Evolutionary conservation across 768 basidiomycete species (phyloP).

Genomic region (Kwoniella heveanensis): DNA sequence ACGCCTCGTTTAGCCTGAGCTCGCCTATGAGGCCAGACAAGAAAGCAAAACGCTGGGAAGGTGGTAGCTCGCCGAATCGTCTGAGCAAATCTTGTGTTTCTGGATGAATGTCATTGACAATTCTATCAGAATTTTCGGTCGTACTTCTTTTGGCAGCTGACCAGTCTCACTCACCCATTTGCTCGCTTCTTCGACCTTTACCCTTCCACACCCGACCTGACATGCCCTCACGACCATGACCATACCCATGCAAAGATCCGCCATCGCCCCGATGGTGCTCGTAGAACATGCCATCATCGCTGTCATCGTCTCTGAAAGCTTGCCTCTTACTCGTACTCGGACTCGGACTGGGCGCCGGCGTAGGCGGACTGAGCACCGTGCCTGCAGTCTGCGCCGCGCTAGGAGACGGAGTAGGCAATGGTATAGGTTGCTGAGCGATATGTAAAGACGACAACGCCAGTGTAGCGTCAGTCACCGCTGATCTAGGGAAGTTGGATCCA

Average conservation of each 20-base stretch:
- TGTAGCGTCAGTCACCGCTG: slow-evolving; percentile 8
- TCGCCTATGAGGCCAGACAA: slow-evolving; percentile 43
- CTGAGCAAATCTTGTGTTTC: slow-evolving; percentile 13
- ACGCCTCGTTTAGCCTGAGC: slow-evolving; percentile 45
- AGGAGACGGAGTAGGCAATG: slow-evolving; percentile 22
- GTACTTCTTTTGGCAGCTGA: too few relatives aligned
- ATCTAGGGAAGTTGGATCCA: slow-evolving; percentile 1
- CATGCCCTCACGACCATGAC: not conserved
- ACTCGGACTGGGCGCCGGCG: slow-evolving; percentile 48
- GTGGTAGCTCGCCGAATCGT: slow-evolving; percentile 15
- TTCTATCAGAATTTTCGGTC: not conserved
- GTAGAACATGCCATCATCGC: not conserved
- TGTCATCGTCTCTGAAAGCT: slow-evolving; percentile 23
- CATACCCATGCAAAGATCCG: not conserved
- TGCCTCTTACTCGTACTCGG: slow-evolving; percentile 30
- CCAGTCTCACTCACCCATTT: slow-evolving; percentile 1
- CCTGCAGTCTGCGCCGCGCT: not conserved
- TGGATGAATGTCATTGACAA: not conserved
- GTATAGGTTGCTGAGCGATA: slow-evolving; percentile 18
- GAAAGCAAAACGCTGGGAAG: slow-evolving; percentile 38
- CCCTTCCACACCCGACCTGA: slow-evolving; percentile 10
- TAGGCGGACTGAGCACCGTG: slow-evolving; percentile 33
- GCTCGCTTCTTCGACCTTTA: slow-evolving; percentile 3
- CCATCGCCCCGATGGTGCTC: not conserved
- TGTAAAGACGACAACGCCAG: slow-evolving; percentile 7